These are phyloP conservation scores for Ambrosia trifida DNA, from an alignment of 129 eudicot species.

Conservation along the genomic window DNA sequence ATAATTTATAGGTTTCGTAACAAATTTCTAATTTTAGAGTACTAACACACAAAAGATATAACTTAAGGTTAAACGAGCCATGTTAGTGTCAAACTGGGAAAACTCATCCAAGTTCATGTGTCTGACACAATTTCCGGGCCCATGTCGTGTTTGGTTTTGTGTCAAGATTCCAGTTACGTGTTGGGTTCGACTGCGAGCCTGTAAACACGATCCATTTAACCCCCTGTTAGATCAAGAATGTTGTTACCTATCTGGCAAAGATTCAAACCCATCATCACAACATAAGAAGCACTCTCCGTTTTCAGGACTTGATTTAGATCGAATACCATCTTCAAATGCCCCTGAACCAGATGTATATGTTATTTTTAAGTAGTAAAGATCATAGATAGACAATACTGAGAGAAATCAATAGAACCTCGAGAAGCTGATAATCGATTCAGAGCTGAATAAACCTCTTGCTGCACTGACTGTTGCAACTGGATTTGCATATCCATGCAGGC, in stretches of 20 bases:
- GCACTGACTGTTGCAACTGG: constrained; percentile 70
- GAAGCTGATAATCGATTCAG: constrained; percentile 45
- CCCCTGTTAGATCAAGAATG: not conserved
- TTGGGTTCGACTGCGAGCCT: not conserved
- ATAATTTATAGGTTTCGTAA: not conserved
- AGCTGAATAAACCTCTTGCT: constrained; percentile 81
- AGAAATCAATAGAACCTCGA: constrained; percentile 1
- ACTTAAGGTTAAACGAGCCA: too few relatives aligned
- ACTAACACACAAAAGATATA: too few relatives aligned
- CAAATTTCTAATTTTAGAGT: too few relatives aligned
- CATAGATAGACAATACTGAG: not conserved
- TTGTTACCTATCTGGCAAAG: constrained; percentile 64
- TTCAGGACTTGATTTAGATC: constrained; percentile 49
- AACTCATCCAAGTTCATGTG: too few relatives aligned
- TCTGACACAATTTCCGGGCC: not conserved
- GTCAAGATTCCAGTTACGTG: too few relatives aligned
- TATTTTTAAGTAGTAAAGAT: not conserved
- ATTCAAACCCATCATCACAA: constrained; percentile 48
- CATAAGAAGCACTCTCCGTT: constrained; percentile 72
- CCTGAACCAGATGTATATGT: constrained; percentile 21
- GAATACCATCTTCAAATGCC: constrained; percentile 30
- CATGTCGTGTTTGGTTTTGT: too few relatives aligned
- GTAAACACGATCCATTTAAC: not conserved
- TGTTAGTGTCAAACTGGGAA: too few relatives aligned
- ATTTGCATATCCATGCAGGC: constrained; percentile 86